Base-by-base conservation (phyloP, 441 rosid species). In the Pelargonium australe region DNA sequence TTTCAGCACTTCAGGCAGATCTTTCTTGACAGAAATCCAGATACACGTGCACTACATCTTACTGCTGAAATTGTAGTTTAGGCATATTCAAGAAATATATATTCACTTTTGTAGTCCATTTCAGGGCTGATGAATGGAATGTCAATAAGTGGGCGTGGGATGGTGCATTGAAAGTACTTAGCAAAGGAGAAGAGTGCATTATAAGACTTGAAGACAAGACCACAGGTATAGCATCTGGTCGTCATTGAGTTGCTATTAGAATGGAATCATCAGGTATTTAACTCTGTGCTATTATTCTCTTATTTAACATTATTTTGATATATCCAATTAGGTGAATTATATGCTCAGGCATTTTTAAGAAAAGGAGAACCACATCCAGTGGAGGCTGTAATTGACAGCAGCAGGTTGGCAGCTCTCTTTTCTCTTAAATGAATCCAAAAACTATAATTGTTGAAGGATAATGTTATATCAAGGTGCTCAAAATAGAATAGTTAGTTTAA, bases 61-160 rank as follows among this genome's bases (percentile, higher is more conserved):
- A 49, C 20, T 61, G n/a, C 67, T 68, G 20, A 23, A 70, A 62
- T 34, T 31, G 65, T 63, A 55, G 65, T 64, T 70, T 67, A 19
- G 11, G 20, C 41, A 19, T 70, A 7, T 61, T 58, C 17, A 20
- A 20, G 14, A 63, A 51, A 19, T 67, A 53, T 25, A 66, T 63
- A 25, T 57, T 74, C 78, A 53, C 64, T 7, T 69, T 60, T 57
- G 41, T 68, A 16, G 17, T 74, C 68, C 44, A 53, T 78, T 79
- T 75, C 83, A 92, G 99, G 80, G 99, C 99, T 70, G 99, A 92
- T 85, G 99, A 95, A 75, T 95, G 99, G 99, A 77, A 95, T 72
- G 96, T 95, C 40, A 95, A 95, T 80, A 89, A 95, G 81, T 95
- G 99, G 99, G 91, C 89, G 51, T 95, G 99, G 99, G 98, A 89